Evolutionary conservation across 1,284 basidiomycete genomes (phyloP).

Genomic region (Tranzscheliella williamsii): DNA sequence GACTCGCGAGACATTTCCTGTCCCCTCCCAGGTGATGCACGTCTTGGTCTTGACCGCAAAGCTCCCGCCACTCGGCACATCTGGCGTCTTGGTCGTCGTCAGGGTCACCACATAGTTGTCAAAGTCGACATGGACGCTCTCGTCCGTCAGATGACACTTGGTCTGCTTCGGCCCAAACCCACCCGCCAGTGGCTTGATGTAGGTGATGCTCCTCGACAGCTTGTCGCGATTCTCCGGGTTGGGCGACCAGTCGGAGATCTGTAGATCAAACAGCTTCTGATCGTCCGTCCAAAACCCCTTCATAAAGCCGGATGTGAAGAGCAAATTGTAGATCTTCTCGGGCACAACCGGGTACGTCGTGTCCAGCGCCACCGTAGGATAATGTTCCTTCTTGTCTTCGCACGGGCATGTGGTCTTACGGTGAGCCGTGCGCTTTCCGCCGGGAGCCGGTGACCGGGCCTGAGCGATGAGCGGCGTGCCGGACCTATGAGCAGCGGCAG

Average conservation of each 20-base stretch:
- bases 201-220: slow-evolving; percentile 83
- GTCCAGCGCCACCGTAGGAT: slow-evolving; percentile 75
- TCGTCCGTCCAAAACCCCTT: slow-evolving; percentile 86
- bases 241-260: slow-evolving; percentile 53
- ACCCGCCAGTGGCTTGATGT: slow-evolving; percentile 89
- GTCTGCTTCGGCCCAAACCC: slow-evolving; percentile 91
- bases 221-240: slow-evolving; percentile 69
- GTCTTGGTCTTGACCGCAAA: slow-evolving; percentile 92
- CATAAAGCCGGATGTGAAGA: slow-evolving; percentile 94
- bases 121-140: slow-evolving; percentile 78
- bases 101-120: slow-evolving; percentile 81
- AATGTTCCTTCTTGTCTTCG: slow-evolving; percentile 74
- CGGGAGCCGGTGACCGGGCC: slow-evolving; percentile 21
- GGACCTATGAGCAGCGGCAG: slow-evolving; percentile 25
- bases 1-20: slow-evolving; percentile 72
- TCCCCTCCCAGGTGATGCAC: slow-evolving; percentile 89
- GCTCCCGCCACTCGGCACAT: slow-evolving; percentile 88
- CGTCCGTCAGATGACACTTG: slow-evolving; percentile 89
- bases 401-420: slow-evolving; percentile 74
- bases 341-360: slow-evolving; percentile 82
- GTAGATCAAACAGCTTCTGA: slow-evolving; percentile 73
- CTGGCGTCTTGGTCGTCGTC: slow-evolving; percentile 89
- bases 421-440: slow-evolving; percentile 54
- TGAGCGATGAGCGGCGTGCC: slow-evolving; percentile 31
- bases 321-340: slow-evolving; percentile 91